phyloP scores from a whole-genome alignment of 345 rosid genomes.

The Ailanthus altissimus region DNA sequence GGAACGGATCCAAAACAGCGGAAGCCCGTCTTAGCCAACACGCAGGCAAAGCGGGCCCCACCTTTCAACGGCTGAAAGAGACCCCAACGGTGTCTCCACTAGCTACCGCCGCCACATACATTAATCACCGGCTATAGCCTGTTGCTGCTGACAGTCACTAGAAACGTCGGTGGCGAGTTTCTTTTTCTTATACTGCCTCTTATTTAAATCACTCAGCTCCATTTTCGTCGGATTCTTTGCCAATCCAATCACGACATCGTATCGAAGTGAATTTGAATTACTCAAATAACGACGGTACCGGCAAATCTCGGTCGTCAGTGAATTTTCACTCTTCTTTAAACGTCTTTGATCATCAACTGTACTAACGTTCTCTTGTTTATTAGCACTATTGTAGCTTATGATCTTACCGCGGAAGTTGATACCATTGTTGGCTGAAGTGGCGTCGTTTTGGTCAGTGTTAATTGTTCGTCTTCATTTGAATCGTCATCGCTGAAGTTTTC shows the following conservation, averaged over 20 bases:
- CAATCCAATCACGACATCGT: constrained; percentile 35
- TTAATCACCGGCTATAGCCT: constrained; percentile 1
- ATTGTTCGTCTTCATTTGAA: constrained; percentile 2
- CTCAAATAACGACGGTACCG: background rate
- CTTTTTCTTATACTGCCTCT: constrained; percentile 38
- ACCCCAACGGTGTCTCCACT: constrained; percentile 10
- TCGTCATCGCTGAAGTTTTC: background rate
- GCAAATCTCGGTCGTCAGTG: background rate
- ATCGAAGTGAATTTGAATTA: constrained; percentile 6
- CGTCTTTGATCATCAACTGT: too few relatives aligned
- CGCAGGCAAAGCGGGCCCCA: constrained; percentile 17
- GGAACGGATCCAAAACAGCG: constrained; percentile 25
- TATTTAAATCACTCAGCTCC: constrained; percentile 46
- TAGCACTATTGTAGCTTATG: background rate
- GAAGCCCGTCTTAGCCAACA: constrained; percentile 27
- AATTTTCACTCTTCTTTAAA: background rate
- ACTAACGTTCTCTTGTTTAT: background rate
- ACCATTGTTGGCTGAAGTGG: background rate
- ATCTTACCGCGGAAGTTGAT: constrained; percentile 30
- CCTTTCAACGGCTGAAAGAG: constrained; percentile 19
- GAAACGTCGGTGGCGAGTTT: constrained; percentile 34
- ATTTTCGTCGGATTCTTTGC: constrained; percentile 37
- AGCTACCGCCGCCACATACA: background rate
- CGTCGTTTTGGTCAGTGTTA: background rate
- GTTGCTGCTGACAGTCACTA: background rate